Evolutionary conservation across 1,284 basidiomycete genomes (phyloP).

Genomic region (Fomitopsis palustris): DNA sequence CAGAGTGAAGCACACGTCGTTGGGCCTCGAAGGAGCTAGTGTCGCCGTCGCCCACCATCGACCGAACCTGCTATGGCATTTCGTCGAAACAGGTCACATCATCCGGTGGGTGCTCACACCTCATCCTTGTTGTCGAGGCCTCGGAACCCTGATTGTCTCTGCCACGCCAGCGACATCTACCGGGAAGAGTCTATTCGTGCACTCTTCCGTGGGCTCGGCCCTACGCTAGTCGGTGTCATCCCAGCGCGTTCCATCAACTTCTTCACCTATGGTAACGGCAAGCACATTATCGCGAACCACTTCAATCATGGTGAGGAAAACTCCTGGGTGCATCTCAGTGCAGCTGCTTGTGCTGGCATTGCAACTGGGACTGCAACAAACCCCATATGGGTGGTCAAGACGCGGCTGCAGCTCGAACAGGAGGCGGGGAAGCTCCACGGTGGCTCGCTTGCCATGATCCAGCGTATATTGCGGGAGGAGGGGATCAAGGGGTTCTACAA

Average conservation of each 20-base stretch:
- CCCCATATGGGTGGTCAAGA: slow-evolving; percentile 99
- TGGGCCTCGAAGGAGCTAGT: slow-evolving; percentile 39
- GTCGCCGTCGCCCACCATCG: slow-evolving; percentile 41
- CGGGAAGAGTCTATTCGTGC: slow-evolving; percentile 89
- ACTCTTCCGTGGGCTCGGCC: slow-evolving; percentile 92
- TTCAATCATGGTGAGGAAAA: slow-evolving; percentile 88
- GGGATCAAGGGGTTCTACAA: slow-evolving; percentile 92
- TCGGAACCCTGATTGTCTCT: background rate
- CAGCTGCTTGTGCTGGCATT: slow-evolving; percentile 86
- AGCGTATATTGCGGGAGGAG: slow-evolving; percentile 76
- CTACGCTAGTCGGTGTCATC: slow-evolving; percentile 92
- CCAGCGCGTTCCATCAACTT: slow-evolving; percentile 98
- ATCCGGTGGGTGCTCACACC: slow-evolving; percentile 56
- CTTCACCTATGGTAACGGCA: slow-evolving; percentile 97
- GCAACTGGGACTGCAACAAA: slow-evolving; percentile 90
- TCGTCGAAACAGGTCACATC: slow-evolving; percentile 92
- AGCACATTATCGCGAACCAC: slow-evolving; percentile 80
- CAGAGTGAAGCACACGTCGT: slow-evolving; percentile 50
- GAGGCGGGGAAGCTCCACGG: slow-evolving; percentile 34
- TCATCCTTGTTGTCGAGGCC: background rate
- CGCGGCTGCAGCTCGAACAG: slow-evolving; percentile 76
- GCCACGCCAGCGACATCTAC: slow-evolving; percentile 70
- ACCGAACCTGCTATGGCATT: slow-evolving; percentile 77
- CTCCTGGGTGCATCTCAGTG: slow-evolving; percentile 79
- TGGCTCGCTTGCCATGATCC: slow-evolving; percentile 62